A percentile compares a stretch with the other conserved stretches of the same genome.
Evolutionary conservation across 495 filamentous ascomycete genomes (phyloP).

Genomic region (Talaromyces stipitatus): DNA sequence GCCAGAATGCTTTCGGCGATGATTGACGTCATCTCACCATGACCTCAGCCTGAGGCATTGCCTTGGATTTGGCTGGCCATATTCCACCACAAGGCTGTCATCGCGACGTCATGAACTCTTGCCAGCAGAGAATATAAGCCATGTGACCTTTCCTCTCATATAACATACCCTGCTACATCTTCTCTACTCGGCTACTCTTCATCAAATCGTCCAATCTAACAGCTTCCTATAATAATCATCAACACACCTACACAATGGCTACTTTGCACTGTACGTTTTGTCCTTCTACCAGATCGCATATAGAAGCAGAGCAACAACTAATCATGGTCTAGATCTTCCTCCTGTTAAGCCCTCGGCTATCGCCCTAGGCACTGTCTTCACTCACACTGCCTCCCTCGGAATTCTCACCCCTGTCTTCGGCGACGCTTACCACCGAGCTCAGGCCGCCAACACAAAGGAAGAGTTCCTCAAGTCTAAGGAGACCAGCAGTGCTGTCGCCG

Average conservation of each 20-base stretch:
- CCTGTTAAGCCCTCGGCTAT: constrained; percentile 97
- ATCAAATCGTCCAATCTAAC: neutral
- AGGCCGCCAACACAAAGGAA: constrained; percentile 87
- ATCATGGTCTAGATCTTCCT: constrained; percentile 61
- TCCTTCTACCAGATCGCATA: neutral
- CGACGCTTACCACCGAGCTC: constrained; percentile 89
- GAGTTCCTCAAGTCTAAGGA: constrained; percentile 94
- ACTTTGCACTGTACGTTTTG: constrained; percentile 54
- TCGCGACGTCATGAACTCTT: neutral
- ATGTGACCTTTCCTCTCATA: neutral
- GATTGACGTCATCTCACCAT: neutral
- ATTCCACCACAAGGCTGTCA: neutral
- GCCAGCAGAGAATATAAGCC: neutral
- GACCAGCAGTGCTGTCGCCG: constrained; percentile 74
- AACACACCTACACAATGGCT: constrained; percentile 37
- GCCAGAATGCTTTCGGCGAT: neutral
- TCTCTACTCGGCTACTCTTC: neutral
- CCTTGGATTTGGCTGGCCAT: neutral
- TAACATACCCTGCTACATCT: neutral
- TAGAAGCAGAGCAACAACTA: neutral
- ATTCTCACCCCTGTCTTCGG: constrained; percentile 88
- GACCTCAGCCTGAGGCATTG: neutral
- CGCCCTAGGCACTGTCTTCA: constrained; percentile 91
- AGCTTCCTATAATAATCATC: neutral
- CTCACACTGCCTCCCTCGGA: constrained; percentile 72